Percentiles rank a stretch among this genome's conserved stretches.
Evolutionary conservation across 352 stramenopile genomes (phyloP).

Genomic region (Phytophthora vignae): DNA sequence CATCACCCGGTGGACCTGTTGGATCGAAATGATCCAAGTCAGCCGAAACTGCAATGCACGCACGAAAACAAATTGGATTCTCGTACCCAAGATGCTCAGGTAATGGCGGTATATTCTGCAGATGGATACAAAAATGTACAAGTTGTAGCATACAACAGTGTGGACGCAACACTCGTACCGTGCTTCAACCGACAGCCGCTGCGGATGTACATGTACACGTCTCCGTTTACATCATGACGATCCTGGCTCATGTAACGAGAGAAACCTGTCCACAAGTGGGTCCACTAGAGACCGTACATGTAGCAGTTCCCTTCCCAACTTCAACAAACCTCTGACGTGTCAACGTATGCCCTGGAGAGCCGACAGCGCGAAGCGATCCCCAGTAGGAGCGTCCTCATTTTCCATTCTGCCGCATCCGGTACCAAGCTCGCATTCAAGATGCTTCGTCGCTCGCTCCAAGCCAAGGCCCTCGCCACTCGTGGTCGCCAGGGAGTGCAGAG

Average conservation of each 20-base stretch:
- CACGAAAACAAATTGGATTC: too few species aligned
- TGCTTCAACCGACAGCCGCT: neutral
- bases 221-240: neutral
- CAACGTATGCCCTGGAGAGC: neutral
- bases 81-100: too few species aligned
- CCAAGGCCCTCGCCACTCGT: neutral
- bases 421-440: neutral
- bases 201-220: neutral
- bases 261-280: neutral
- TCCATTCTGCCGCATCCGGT: neutral
- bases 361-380: neutral
- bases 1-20: neutral
- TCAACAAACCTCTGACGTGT: neutral
- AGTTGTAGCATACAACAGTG: too few species aligned
- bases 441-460: conserved; percentile 1
- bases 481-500: neutral
- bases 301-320: conserved; percentile 1
- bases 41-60: neutral
- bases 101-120: neutral
- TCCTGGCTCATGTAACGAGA: neutral
- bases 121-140: neutral
- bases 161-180: neutral
- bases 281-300: neutral
- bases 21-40: neutral
- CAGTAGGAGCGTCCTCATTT: neutral